Evolutionary conservation across 768 basidiomycete genomes (phyloP).

Genomic region (Leucocoprinus leucothites): DNA sequence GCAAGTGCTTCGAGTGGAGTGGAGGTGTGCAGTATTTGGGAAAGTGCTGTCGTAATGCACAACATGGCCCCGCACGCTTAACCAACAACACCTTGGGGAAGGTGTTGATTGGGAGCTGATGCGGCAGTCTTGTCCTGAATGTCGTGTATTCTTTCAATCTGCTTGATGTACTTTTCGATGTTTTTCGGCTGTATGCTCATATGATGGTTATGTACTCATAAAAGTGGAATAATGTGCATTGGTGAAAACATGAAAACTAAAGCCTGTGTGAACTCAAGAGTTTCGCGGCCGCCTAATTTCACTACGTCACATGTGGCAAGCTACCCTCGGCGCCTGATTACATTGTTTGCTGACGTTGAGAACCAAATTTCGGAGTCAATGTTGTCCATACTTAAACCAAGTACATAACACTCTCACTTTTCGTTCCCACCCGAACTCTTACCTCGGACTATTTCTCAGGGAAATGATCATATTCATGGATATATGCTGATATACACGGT

Average conservation of each 20-base stretch:
- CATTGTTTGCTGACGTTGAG: background rate
- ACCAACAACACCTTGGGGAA: constrained; percentile 81
- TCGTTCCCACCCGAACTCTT: background rate
- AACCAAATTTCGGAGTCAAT: background rate
- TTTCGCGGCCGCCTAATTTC: no score
- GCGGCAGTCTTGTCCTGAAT: constrained; percentile 21
- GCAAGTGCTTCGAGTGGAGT: constrained; percentile 8
- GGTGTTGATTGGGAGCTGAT: constrained; percentile 91
- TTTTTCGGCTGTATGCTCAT: background rate
- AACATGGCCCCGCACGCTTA: constrained; percentile 98
- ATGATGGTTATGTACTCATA: background rate
- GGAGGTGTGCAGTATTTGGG: constrained; percentile 20
- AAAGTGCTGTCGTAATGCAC: constrained; percentile 62
- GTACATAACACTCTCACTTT: no score
- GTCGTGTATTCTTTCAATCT: background rate
- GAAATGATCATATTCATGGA: background rate
- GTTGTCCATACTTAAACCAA: no score
- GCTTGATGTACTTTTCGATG: background rate
- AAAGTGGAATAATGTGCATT: no score
- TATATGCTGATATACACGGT: background rate
- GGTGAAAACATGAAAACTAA: no score
- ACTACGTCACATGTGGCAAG: no score
- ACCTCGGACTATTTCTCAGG: background rate
- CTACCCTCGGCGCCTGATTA: background rate
- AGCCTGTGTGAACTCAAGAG: no score